Conservation (phyloP, 192 early-diverging fungal species). For the Martensiomyces pterosporus region DNA sequence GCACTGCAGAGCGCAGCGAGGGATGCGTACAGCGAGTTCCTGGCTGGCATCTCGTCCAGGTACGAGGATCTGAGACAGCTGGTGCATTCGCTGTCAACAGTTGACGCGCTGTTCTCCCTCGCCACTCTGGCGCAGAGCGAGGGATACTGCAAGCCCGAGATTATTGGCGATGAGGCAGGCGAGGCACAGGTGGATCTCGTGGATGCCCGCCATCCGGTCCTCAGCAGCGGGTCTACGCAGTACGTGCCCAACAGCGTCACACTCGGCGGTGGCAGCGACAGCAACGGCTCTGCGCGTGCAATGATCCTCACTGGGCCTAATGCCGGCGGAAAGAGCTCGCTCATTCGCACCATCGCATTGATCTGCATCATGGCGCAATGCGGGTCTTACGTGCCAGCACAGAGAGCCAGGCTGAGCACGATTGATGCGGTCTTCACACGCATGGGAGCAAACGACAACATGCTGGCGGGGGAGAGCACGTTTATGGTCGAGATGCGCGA, state of each 20-base stretch:
- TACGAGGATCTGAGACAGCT: constrained; percentile 62
- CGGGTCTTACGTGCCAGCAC: constrained; percentile 90
- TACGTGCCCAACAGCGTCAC: constrained; percentile 89
- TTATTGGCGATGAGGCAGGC: constrained; percentile 57
- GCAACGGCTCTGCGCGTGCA: constrained; percentile 44
- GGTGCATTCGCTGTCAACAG: constrained; percentile 57
- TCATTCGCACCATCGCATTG: constrained; percentile 88
- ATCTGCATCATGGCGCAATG: constrained; percentile 93
- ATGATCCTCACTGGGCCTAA: constrained; percentile 96
- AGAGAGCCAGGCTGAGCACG: constrained; percentile 62
- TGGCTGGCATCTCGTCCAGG: constrained; percentile 52
- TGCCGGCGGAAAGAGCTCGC: constrained; percentile 96
- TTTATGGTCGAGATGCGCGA: constrained; percentile 96
- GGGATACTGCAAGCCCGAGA: constrained; percentile 83
- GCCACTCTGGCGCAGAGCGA: constrained; percentile 75
- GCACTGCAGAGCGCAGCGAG: constrained; percentile 60
- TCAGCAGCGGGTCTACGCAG: constrained; percentile 37
- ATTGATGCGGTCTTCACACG: constrained; percentile 94
- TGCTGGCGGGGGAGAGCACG: constrained; percentile 88
- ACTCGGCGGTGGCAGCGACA: constrained; percentile 57
- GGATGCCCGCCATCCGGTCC: constrained; percentile 79
- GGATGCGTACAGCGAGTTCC: constrained; percentile 64
- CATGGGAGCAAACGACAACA: constrained; percentile 95
- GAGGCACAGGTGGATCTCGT: constrained; percentile 69
- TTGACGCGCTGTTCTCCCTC: constrained; percentile 63